Base-by-base conservation (phyloP, 345 rosid species). In the Sisymbrium altissimum region DNA sequence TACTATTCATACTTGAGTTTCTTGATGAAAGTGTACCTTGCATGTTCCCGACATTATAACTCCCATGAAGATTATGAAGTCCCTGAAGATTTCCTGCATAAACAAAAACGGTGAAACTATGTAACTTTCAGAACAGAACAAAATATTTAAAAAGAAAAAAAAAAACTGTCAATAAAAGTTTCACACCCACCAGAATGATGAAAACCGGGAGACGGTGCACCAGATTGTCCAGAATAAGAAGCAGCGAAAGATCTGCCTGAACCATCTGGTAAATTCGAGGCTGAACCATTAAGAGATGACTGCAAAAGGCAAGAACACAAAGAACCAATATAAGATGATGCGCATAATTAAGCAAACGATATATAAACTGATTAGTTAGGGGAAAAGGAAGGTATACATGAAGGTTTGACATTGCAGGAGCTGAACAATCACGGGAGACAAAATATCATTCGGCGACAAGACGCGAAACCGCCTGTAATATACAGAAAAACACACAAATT, bases 171-270 rank as follows among this genome's bases (percentile, higher is more conserved):
- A 50, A 72, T 25, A 32, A 69, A 59, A 70, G 39, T 23, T 68
- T 40, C n/a, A 68, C 44, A 78, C 85, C 53, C 79, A 90, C 92
- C 97, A 33, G 72, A 74, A 74, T 89, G 95, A 87, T 86, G 95
- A 74, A 82, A 89, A 79, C 81, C 84, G 52, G 98, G 94, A 55
- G 98, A 89, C 3, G 87, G 94, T 6, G 86, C 95, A 71, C 97
- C 98, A 78, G 97, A 87, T 78, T 90, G 99, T 76, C 91, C 94
- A 68, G 99, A 88, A 82, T 87, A 95, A 53, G 97, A 95, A 78
- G 92, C 40, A 3, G 89, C 49, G 76, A 88, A 95, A 57, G 96
- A 86, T 44, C 96, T 86, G 44, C 86, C 98, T 0, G 88, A 84
- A 3, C 85, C 80, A 57, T 95, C 99, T 70, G 85, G 91, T 78